These are phyloP conservation scores for Echinosophora koreensis DNA, from an alignment of 306 rosid species.

Conservation along the genomic window DNA sequence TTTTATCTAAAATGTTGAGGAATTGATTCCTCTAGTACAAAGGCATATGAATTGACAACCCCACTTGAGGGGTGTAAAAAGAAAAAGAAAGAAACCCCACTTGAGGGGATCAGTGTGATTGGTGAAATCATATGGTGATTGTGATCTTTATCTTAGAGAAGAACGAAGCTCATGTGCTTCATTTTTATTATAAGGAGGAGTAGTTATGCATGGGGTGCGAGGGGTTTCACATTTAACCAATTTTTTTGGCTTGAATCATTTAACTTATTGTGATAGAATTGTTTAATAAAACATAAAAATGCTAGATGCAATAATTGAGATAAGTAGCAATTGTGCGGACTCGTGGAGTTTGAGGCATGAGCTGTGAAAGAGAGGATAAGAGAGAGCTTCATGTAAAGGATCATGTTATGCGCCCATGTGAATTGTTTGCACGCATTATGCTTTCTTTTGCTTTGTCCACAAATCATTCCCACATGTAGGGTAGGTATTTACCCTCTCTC, in stretches of 20 bases:
- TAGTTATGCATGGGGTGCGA: slow-evolving; percentile 36
- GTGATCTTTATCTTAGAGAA: slow-evolving; percentile 4
- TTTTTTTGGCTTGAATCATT: slow-evolving; percentile 5
- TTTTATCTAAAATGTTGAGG: not conserved
- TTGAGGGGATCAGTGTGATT: slow-evolving; percentile 31
- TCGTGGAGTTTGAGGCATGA: slow-evolving; percentile 30
- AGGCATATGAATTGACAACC: slow-evolving; percentile 11
- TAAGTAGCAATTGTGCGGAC: not conserved
- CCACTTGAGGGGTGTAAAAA: slow-evolving; percentile 17
- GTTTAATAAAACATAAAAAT: slow-evolving; percentile 28
- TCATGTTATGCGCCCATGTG: slow-evolving; percentile 68
- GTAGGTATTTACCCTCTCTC: slow-evolving; percentile 51
- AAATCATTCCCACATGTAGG: slow-evolving; percentile 83
- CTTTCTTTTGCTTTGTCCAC: slow-evolving; percentile 68
- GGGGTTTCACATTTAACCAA: not conserved
- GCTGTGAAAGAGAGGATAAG: slow-evolving; percentile 44
- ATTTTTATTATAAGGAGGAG: slow-evolving; percentile 6
- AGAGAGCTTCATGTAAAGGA: slow-evolving; percentile 32
- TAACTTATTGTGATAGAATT: not conserved
- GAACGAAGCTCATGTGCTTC: slow-evolving; percentile 44
- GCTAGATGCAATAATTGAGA: slow-evolving; percentile 8
- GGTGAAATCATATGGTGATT: slow-evolving; percentile 21
- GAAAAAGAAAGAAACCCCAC: not conserved
- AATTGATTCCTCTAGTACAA: not conserved
- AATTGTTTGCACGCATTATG: slow-evolving; percentile 65